A percentile compares a stretch with the other conserved stretches of the same genome.
phyloP scores from a whole-genome alignment of 805 yeast species.

The Pichia eremophila region DNA sequence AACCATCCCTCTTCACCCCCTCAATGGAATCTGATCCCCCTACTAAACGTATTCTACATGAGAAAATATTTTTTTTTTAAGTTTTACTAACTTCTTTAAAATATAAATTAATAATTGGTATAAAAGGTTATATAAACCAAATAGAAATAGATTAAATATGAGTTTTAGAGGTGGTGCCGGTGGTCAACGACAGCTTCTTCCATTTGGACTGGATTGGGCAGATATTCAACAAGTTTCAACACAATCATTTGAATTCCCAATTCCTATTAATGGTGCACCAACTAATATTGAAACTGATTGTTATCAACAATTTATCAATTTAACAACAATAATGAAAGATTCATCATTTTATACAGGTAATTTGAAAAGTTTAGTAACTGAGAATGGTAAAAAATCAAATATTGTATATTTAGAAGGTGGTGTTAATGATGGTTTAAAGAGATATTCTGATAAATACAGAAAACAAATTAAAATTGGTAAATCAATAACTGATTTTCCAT shows the following conservation, averaged over 20 bases:
- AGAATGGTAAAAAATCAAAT: slow-evolving; percentile 1
- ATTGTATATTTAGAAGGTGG: slow-evolving; percentile 29
- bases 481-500: slow-evolving; percentile 73
- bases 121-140: too few relatives aligned
- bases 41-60: too few relatives aligned
- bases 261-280: slow-evolving; percentile 60
- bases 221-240: slow-evolving; percentile 40
- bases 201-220: slow-evolving; percentile 65
- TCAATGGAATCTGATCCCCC: too few relatives aligned
- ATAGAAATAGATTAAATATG: slow-evolving; percentile 22
- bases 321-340: slow-evolving; percentile 44
- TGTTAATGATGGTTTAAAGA: slow-evolving; percentile 59
- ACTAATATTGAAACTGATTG: slow-evolving; percentile 40
- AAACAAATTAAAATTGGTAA: slow-evolving; percentile 62
- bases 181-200: slow-evolving; percentile 38
- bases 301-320: slow-evolving; percentile 47
- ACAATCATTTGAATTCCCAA: slow-evolving; percentile 31
- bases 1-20: too few relatives aligned
- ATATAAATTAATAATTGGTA: too few relatives aligned
- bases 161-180: slow-evolving; percentile 42
- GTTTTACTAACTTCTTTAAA: neutral
- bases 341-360: slow-evolving; percentile 64
- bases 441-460: slow-evolving; percentile 75
- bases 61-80: neutral
- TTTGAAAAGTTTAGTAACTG: slow-evolving; percentile 17